Percentiles rank a stretch among this genome's conserved stretches.
These are phyloP conservation scores for Elaeis guineensis DNA, from an alignment of 176 grass and related monocot species.

Conservation along the genomic window DNA sequence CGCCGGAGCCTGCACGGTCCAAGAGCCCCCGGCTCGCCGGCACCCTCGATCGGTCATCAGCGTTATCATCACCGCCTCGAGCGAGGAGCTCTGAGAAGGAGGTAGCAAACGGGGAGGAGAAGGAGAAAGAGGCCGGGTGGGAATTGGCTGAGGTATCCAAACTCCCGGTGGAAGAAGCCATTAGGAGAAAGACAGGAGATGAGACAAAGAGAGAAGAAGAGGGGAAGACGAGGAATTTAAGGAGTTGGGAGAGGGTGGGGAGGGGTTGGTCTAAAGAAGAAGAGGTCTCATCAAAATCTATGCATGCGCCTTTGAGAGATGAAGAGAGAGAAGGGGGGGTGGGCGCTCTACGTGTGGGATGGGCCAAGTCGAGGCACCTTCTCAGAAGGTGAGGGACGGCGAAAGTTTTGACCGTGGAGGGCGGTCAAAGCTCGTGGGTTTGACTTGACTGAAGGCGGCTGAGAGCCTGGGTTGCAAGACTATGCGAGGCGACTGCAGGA, in stretches of 20 bases:
- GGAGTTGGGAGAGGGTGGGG: too few relatives aligned
- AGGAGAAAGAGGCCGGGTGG: constrained; percentile 32
- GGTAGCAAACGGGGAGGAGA: constrained; percentile 3
- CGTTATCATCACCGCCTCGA: not conserved
- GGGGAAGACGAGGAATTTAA: too few relatives aligned
- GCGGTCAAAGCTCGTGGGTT: constrained; percentile 21
- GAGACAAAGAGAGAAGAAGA: not conserved
- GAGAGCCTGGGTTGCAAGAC: not conserved
- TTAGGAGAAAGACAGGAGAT: not conserved
- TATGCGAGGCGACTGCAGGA: too few relatives aligned
- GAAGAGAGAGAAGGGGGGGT: too few relatives aligned
- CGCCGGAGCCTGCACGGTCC: not conserved
- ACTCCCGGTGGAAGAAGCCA: constrained; percentile 56
- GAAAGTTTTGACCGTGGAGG: not conserved
- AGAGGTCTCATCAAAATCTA: too few relatives aligned
- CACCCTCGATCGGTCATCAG: not conserved
- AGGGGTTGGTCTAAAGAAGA: too few relatives aligned
- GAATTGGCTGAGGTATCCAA: constrained; percentile 20
- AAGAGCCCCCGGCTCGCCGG: not conserved
- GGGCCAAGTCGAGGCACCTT: not conserved
- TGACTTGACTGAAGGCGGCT: constrained; percentile 20
- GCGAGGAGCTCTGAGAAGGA: constrained; percentile 33
- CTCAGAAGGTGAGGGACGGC: not conserved
- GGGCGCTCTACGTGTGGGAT: too few relatives aligned
- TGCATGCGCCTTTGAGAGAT: too few relatives aligned